Evolutionary conservation across 2,329 filamentous ascomycete species (phyloP), one percentile per base, ranked within the genome.

Genomic region (Domatiomyces catenatus): DNA sequence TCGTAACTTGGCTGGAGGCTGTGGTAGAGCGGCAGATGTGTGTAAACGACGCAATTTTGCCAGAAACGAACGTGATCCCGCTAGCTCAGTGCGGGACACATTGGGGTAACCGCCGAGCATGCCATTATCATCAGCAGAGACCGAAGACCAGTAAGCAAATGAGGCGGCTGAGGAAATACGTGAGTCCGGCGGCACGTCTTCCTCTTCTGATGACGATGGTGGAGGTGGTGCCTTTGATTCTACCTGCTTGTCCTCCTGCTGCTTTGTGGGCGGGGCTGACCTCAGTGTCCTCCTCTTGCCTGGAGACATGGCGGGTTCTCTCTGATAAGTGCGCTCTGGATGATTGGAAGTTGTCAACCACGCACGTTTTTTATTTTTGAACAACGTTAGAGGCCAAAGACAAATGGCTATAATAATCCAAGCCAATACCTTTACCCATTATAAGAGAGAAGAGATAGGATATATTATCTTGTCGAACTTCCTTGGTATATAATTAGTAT

Each of bases 41-140:
- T 17, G 18, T 49, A 65, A 49, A 1, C 66, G 64, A 6, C 76
- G 76, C 3, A 88, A 67, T 61, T 84, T 85, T 12, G 78, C 75
- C 32, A 87, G 66, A 64, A 89, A 87, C 48, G 75, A 80, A 32
- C 76, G 74, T 0, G 80, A 85, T 43, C 81, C 82, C 59, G 81
- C 78, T 6, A 90, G 71, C 63, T 89, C 86, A 53, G 84, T 75
- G 54, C 78, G 75, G 32, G 79, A 83, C 61, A 85, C 75, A 63
- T 80, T 74, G 1, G 77, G 77, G 71, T 66, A 89, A 52, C 75
- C 85, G 54, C 86, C 88, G 1, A 94, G 81, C 82, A 92, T 89
- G 61, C 86, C 86, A 59, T 83, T 75, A 55, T 77, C 73, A 53
- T 75, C 64, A 15, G 65, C 54, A 7, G 64, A 58, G 49, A 65